phyloP scores from a whole-genome alignment of 108 stramenopile species.

The Cyclotella cryptica region DNA sequence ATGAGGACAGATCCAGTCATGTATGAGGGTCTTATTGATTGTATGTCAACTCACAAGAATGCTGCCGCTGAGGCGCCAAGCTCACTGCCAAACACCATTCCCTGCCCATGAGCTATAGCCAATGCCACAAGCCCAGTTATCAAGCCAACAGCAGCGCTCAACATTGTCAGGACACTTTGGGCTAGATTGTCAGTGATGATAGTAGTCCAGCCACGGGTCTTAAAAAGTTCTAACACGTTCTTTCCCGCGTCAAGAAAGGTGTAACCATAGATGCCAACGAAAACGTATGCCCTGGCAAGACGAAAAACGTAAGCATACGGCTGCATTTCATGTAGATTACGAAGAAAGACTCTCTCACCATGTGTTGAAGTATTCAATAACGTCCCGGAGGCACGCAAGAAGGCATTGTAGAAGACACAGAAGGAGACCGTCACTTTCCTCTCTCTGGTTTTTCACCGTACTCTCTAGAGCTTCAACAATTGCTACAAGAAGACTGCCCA shows the following conservation, averaged over 20 bases:
- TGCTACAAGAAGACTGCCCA: slow-evolving; percentile 77
- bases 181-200: slow-evolving; percentile 82
- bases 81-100: slow-evolving; percentile 52
- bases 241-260: slow-evolving; percentile 71
- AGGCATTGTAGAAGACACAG: slow-evolving; percentile 75
- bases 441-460: slow-evolving; percentile 60
- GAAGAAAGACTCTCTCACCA: slow-evolving; percentile 28
- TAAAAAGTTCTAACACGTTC: slow-evolving; percentile 69
- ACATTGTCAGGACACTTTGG: slow-evolving; percentile 68
- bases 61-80: slow-evolving; percentile 51
- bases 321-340: not conserved
- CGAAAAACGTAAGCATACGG: not conserved
- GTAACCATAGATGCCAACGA: slow-evolving; percentile 74
- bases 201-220: slow-evolving; percentile 75
- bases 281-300: slow-evolving; percentile 64
- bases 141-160: slow-evolving; percentile 68
- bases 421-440: slow-evolving; percentile 56
- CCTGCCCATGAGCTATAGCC: slow-evolving; percentile 51
- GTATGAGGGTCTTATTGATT: not conserved
- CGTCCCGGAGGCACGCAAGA: slow-evolving; percentile 60
- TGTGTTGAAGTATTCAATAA: slow-evolving; percentile 81
- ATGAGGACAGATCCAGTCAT: not conserved
- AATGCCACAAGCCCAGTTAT: slow-evolving; percentile 70
- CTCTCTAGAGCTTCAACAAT: slow-evolving; percentile 70
- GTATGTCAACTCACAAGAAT: slow-evolving; percentile 33